These are phyloP conservation scores for Phytophthora litchii DNA, from an alignment of 352 stramenopile genomes.

Conservation along the genomic window DNA sequence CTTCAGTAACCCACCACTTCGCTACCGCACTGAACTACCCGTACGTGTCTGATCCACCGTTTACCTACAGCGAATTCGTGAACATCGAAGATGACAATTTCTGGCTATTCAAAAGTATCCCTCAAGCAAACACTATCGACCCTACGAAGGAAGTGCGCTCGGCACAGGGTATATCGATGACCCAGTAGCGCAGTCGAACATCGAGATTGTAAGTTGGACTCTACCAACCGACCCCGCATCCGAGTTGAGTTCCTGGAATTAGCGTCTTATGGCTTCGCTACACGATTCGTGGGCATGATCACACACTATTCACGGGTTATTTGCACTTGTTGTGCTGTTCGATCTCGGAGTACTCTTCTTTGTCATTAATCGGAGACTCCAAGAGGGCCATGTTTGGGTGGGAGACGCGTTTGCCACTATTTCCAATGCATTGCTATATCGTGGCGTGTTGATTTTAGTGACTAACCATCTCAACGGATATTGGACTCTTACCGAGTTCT, in stretches of 20 bases:
- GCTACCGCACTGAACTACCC: constrained; percentile 28
- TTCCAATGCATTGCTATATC: constrained; percentile 34
- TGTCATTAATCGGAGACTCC: constrained; percentile 32
- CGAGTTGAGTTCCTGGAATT: constrained; percentile 27
- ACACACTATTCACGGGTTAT: constrained; percentile 41
- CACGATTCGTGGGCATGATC: constrained; percentile 52
- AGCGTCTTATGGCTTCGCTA: constrained; percentile 26
- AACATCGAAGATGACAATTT: constrained; percentile 16
- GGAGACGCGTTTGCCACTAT: constrained; percentile 48
- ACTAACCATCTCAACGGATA: constrained; percentile 41
- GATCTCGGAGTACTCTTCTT: constrained; percentile 41
- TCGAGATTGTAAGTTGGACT: constrained; percentile 34
- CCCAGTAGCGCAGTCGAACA: constrained; percentile 41
- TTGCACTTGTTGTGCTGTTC: constrained; percentile 37
- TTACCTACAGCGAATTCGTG: constrained; percentile 15
- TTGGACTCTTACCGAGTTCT: constrained; percentile 48
- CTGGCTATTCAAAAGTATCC: constrained; percentile 12
- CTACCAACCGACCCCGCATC: constrained; percentile 22
- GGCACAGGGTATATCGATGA: constrained; percentile 31
- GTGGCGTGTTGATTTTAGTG: constrained; percentile 28
- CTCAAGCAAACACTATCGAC: constrained; percentile 4
- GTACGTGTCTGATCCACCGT: constrained; percentile 19
- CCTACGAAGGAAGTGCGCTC: constrained; percentile 26
- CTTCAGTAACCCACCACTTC: constrained; percentile 20
- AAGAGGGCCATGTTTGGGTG: constrained; percentile 39